Evolutionary conservation across 306 rosid genomes (phyloP), one percentile per base, ranked within the genome.

Genomic region (Castanea mollissima): DNA sequence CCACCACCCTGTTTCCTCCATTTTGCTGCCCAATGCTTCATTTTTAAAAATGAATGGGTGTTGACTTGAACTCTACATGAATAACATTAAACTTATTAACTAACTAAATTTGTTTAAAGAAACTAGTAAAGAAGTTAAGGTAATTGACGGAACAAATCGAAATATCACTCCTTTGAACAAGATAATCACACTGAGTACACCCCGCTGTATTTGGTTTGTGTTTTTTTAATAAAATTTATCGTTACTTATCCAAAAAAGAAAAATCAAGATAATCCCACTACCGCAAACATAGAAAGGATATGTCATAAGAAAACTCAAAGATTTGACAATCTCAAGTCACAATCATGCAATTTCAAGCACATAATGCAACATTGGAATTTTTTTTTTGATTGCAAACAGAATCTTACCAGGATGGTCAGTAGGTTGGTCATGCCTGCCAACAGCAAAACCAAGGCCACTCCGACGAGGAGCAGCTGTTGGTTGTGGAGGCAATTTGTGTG

Each of bases 391-490:
- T 5, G 60, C 44, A 51, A 25, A 59, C 11, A 57, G 69, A 73
- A 55, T 73, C 91, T 81, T 79, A 92, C 98, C 89, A 62, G 85
- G 71, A 74, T 67, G 71, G 44, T 78, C 73, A 29, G 75, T 52
- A 46, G 86, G 74, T 21, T 85, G 71, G 73, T 38, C 84, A 69
- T 34, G 82, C 69, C 83, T 82, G 68, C 94, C 98, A 55, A 93
- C 83, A 68, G 98, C 98, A 75, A 92, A 88, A 84, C 94, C 83
- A 72, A 95, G 97, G 69, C 98, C 98, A 78, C 97, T 91, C 41
- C 54, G 82, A 69, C 83, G 89, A 74, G 89, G 88, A 35, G 86
- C 69, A n/a, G 62, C 49, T 11, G 67, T 84, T 73, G 82, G 71
- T 75, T 74, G 89, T 73, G 76, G 70, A 46, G 87, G 79, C 4